Evolutionary conservation across 768 basidiomycete species (phyloP).

Genomic region (Tricholoma matsutake): DNA sequence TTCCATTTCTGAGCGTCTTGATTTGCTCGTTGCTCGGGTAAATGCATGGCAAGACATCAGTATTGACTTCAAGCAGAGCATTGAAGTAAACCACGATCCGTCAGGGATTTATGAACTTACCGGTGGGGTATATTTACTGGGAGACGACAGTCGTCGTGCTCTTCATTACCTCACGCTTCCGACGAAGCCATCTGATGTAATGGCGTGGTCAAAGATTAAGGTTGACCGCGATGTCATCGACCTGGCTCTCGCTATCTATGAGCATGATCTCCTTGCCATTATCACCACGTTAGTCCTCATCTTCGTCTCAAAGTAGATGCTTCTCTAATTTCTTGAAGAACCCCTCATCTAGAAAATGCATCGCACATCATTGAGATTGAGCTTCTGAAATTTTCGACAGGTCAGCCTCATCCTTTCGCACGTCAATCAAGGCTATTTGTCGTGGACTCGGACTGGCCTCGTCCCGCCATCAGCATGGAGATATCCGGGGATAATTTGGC

Average conservation of each 20-base stretch:
- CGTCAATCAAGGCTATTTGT: constrained; percentile 28
- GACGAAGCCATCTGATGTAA: constrained; percentile 17
- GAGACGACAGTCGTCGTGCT: constrained; percentile 22
- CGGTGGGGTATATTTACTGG: constrained; percentile 39
- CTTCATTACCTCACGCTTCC: constrained; percentile 36
- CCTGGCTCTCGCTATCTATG: constrained; percentile 39
- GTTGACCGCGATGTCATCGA: constrained; percentile 34
- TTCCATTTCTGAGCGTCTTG: constrained; percentile 4
- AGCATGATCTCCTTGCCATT: constrained; percentile 43
- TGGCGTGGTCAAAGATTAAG: constrained; percentile 28
- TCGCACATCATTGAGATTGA: constrained; percentile 15
- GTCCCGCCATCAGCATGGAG: constrained; percentile 39
- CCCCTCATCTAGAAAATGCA: background rate
- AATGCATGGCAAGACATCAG: constrained; percentile 9
- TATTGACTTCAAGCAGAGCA: constrained; percentile 4
- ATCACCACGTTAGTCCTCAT: constrained; percentile 35
- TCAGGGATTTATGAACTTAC: constrained; percentile 42
- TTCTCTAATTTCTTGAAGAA: background rate
- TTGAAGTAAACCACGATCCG: constrained; percentile 10
- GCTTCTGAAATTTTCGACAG: constrained; percentile 34
- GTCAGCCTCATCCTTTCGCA: constrained; percentile 34
- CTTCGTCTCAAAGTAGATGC: background rate
- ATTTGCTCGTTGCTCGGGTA: constrained; percentile 5
- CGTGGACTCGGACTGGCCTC: constrained; percentile 17
- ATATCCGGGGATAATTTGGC: constrained; percentile 44